Base-by-base conservation (phyloP, 352 stramenopile species). In the Pythium phragmitis region DNA sequence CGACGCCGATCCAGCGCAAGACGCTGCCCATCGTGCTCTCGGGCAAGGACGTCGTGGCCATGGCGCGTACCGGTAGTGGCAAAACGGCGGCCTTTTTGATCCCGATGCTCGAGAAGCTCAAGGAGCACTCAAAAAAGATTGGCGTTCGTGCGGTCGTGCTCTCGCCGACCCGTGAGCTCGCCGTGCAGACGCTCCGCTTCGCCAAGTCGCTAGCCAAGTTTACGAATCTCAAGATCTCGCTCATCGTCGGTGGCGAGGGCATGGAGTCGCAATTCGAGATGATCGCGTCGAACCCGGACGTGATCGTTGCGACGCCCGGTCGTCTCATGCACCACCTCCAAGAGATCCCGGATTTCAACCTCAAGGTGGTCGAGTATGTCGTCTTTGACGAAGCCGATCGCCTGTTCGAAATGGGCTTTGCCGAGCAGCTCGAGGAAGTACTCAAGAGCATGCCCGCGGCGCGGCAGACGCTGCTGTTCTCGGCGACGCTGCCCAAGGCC, bases 401-500 rank as follows among this genome's bases (percentile, higher is more conserved):
- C 37, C 88, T 99, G 16, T 99, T 99, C 74, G 98, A 99, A 73
- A 99, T 99, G 98, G 98, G 98, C 16, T 99, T 99, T 71, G 93
- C 96, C 0, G 83, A 98, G 65, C 98, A 99, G 76, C 74, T 99
- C 53, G 80, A 98, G 51, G 85, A 98, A 72, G 97, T 98, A 75
- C 68, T 96, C 17, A 89, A 82, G 60, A 94, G 84, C 50, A 96
- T 99, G 82, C 91, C 94, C 3, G 73, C 75, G 16, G 88, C 62
- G 72, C 74, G 86, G 47, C 82, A 96, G 77, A 98, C 94, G 43
- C 70, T 99, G 60, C 75, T 99, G 17, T 98, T 98, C 74, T 97
- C 89, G 6, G 97, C 97, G 8, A 99, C 98, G 12, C 87, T 99
- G 78, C 98, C 98, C 7, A 98, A 98, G 71, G 86, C 91, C 42